Evolutionary conservation across 2,329 filamentous ascomycete genomes (phyloP).

Genomic region (Atkinsonella hypoxylon): DNA sequence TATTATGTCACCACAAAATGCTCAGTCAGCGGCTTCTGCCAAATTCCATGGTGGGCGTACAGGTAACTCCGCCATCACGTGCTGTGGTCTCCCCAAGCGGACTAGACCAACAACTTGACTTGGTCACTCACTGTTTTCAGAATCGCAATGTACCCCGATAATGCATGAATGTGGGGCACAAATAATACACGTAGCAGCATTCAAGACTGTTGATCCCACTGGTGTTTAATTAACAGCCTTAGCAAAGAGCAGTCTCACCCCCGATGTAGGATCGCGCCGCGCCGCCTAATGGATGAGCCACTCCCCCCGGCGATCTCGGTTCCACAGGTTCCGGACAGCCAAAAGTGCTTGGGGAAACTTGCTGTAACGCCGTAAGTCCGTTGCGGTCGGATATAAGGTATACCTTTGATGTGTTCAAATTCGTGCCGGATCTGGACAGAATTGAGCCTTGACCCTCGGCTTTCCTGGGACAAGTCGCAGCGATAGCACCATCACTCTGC

Average conservation of each 20-base stretch:
- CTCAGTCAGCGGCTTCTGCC: slow-evolving; percentile 12
- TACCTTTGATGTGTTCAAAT: neutral
- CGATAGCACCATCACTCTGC: neutral
- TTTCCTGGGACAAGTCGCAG: neutral
- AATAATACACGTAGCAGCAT: neutral
- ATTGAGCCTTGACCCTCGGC: neutral
- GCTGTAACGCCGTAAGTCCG: neutral
- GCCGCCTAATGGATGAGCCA: neutral
- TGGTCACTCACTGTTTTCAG: too few species aligned
- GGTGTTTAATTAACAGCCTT: neutral
- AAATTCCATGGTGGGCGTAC: slow-evolving; percentile 7
- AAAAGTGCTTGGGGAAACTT: neutral
- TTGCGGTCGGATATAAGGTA: neutral
- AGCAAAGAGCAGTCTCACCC: neutral
- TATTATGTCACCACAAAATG: neutral
- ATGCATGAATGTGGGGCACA: too few species aligned
- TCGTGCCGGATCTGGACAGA: neutral
- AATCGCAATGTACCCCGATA: too few species aligned
- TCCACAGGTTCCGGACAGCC: neutral
- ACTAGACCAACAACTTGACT: too few species aligned
- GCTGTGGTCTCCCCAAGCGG: neutral
- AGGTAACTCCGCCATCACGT: slow-evolving; percentile 2
- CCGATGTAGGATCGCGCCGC: neutral
- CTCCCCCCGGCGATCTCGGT: neutral
- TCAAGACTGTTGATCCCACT: neutral